phyloP scores from a whole-genome alignment of 441 rosid genomes.

The Jatropha multifida region DNA sequence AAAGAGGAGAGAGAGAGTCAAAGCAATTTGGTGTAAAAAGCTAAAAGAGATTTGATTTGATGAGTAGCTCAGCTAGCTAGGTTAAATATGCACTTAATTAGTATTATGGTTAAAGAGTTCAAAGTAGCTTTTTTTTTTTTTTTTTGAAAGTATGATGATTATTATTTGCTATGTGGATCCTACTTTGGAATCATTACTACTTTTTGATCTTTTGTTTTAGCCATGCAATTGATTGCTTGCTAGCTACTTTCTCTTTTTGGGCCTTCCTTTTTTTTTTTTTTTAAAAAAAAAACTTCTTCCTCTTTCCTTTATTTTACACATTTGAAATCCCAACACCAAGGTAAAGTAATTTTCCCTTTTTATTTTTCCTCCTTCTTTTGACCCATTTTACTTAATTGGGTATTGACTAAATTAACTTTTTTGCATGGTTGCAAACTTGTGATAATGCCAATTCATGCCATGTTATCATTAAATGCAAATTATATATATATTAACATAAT shows the following conservation, averaged over 20 bases:
- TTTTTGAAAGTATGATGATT: conserved; percentile 17
- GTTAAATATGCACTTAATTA: conserved; percentile 10
- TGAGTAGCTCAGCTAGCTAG: neutral
- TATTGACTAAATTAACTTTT: too few relatives aligned
- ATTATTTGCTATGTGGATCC: conserved; percentile 24
- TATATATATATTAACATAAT: too few relatives aligned
- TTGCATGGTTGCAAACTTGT: too few relatives aligned
- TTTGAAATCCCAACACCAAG: conserved; percentile 7
- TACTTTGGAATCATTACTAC: conserved; percentile 32
- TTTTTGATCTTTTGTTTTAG: conserved; percentile 28
- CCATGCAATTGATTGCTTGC: conserved; percentile 27
- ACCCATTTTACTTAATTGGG: neutral
- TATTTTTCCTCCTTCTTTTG: neutral
- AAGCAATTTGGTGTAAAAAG: conserved; percentile 5
- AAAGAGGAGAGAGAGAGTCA: neutral
- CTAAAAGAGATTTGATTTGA: neutral
- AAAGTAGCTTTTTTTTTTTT: conserved; percentile 34
- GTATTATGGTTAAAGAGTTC: conserved; percentile 21
- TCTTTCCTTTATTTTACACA: neutral
- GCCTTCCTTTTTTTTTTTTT: neutral
- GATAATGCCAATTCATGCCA: neutral
- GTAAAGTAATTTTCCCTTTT: neutral
- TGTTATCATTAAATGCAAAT: too few relatives aligned
- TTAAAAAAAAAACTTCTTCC: neutral
- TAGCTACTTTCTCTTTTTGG: neutral